Evolutionary conservation across 257 asterid genomes (phyloP).

Genomic region (Osmanthus fragrans): DNA sequence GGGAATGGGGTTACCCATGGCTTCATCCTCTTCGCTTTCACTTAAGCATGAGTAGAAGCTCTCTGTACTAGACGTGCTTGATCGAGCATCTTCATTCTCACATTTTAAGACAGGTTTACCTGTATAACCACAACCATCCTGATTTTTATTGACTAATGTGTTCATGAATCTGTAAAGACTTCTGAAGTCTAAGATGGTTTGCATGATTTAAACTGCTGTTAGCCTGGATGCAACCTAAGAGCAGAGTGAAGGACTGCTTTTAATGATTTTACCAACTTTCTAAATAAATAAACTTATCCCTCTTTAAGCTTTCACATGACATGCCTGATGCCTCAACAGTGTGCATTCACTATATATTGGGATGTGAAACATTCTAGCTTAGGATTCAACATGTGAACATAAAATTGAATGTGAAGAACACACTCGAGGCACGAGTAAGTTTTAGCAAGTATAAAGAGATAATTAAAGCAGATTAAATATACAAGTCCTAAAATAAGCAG

Average conservation of each 20-base stretch:
- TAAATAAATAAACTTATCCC: not conserved
- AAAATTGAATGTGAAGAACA: not conserved
- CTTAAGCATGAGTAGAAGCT: slow-evolving; percentile 39
- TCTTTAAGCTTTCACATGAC: not conserved
- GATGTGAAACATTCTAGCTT: not conserved
- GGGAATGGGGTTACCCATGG: slow-evolving; percentile 9
- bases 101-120: slow-evolving; percentile 27
- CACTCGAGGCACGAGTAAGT: not conserved
- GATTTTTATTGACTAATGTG: not conserved
- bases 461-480: too few relatives aligned
- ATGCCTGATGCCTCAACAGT: not conserved
- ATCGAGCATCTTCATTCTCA: slow-evolving; percentile 36
- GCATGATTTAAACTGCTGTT: not conserved
- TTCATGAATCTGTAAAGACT: not conserved
- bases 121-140: slow-evolving; percentile 9
- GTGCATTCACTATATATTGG: not conserved
- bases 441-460: not conserved
- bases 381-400: not conserved
- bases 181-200: not conserved
- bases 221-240: not conserved
- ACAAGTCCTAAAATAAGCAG: too few relatives aligned
- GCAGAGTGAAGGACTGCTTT: not conserved
- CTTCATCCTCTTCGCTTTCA: slow-evolving; percentile 31
- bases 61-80: slow-evolving; percentile 26
- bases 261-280: not conserved